These are phyloP conservation scores for Bipolaris victoriae DNA, from an alignment of 2,329 filamentous ascomycete genomes.

Conservation along the genomic window DNA sequence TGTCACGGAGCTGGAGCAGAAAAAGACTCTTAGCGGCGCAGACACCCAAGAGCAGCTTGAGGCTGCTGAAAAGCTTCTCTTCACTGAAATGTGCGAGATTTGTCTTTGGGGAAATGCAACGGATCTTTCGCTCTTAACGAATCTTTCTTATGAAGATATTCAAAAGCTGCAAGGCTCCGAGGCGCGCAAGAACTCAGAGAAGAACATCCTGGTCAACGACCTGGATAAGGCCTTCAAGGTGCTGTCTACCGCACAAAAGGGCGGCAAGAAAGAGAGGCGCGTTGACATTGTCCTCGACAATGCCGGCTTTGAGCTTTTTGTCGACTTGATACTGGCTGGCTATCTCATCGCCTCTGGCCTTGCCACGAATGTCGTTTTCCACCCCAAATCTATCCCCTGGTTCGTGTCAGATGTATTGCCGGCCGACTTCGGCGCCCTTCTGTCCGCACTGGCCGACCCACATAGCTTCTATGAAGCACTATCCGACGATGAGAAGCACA, in stretches of 20 bases:
- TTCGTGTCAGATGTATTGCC: conserved; percentile 96
- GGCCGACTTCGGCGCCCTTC: conserved; percentile 80
- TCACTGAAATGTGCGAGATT: conserved; percentile 93
- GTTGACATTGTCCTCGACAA: conserved; percentile 98
- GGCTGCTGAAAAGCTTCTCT: conserved; percentile 77
- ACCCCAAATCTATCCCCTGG: conserved; percentile 96
- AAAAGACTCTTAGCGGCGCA: conserved; percentile 51
- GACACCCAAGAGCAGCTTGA: conserved; percentile 61
- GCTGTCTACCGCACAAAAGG: conserved; percentile 68
- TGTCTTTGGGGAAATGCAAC: conserved; percentile 98
- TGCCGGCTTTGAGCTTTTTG: conserved; percentile 94
- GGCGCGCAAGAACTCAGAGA: conserved; percentile 83
- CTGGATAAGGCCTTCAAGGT: conserved; percentile 73
- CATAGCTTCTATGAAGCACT: conserved; percentile 78
- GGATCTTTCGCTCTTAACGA: conserved; percentile 88
- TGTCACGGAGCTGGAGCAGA: conserved; percentile 67
- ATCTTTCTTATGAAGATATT: conserved; percentile 91
- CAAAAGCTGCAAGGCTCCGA: conserved; percentile 92
- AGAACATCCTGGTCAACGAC: conserved; percentile 92
- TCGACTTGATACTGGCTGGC: conserved; percentile 89
- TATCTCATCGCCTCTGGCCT: conserved; percentile 85
- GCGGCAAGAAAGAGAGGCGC: conserved; percentile 69
- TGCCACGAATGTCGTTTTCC: conserved; percentile 84
- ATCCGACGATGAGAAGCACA: conserved; percentile 67
- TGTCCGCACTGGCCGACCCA: conserved; percentile 79